Evolutionary conservation across 169 alveolate genomes (phyloP).

Genomic region (Besnoitia besnoiti): DNA sequence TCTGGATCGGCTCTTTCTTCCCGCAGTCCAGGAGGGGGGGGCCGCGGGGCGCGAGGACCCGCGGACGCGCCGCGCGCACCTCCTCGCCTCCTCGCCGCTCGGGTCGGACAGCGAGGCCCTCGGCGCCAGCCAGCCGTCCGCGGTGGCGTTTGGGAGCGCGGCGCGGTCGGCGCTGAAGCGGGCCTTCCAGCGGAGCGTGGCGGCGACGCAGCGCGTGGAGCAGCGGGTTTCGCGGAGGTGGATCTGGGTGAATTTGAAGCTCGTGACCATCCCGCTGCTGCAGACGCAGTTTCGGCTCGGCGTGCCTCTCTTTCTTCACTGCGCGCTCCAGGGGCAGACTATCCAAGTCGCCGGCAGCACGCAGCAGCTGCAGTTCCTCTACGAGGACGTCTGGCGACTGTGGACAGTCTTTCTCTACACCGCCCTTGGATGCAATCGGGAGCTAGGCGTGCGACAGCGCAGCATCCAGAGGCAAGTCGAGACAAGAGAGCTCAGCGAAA

Average conservation of each 20-base stretch:
- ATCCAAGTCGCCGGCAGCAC: neutral
- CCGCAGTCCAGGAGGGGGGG: neutral
- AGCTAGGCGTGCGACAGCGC: neutral
- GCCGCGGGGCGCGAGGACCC: too few relatives aligned
- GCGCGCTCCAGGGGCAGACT: neutral
- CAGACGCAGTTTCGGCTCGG: slow-evolving; percentile 18
- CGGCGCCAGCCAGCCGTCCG: too few relatives aligned
- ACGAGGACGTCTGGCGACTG: neutral
- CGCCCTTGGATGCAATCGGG: neutral
- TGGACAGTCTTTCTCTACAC: neutral
- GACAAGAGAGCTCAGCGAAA: too few relatives aligned
- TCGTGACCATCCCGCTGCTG: neutral
- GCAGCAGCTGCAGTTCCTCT: neutral
- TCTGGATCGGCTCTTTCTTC: neutral
- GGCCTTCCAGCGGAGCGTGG: neutral
- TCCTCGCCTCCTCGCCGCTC: too few relatives aligned
- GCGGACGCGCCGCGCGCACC: too few relatives aligned
- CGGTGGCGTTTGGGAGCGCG: too few relatives aligned
- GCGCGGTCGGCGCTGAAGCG: neutral
- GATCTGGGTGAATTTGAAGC: neutral
- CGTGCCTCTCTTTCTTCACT: neutral
- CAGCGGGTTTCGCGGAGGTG: neutral
- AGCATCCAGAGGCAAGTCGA: neutral
- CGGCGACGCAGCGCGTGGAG: neutral
- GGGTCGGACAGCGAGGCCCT: too few relatives aligned